Percentiles rank a stretch among this genome's conserved stretches.
Evolutionary conservation across 495 filamentous ascomycete genomes (phyloP).

Genomic region (Penicillium verhagenii): DNA sequence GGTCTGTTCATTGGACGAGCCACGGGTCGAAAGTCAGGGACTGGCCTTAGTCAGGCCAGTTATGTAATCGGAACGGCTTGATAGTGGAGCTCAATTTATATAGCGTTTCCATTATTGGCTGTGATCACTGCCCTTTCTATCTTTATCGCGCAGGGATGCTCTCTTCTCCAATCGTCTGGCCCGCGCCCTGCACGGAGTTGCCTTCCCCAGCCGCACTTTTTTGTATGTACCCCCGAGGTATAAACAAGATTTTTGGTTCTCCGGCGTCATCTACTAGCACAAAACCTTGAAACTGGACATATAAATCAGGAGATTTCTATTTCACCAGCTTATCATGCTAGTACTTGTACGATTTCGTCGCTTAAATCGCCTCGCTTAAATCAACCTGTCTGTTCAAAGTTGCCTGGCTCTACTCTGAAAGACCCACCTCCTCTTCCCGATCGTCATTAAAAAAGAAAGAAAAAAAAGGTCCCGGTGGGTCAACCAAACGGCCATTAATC

Average conservation of each 20-base stretch:
- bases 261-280: too few species aligned
- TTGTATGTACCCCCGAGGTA: background rate
- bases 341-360: background rate
- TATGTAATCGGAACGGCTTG: background rate
- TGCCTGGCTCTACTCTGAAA: background rate
- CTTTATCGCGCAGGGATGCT: constrained; percentile 1
- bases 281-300: background rate
- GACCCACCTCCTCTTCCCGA: background rate
- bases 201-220: background rate
- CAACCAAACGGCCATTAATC: background rate
- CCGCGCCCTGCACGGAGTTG: background rate
- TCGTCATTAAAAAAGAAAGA: constrained; percentile 1
- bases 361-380: background rate
- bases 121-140: background rate
- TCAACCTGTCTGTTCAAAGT: background rate
- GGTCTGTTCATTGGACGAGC: background rate
- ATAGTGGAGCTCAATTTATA: background rate
- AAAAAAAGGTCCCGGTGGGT: background rate
- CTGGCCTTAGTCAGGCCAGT: background rate
- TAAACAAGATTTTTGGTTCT: too few species aligned
- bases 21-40: constrained; percentile 4
- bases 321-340: background rate
- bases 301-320: background rate
- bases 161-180: background rate
- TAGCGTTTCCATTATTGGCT: background rate